Evolutionary conservation across 2,329 filamentous ascomycete species (phyloP), one percentile per base, ranked within the genome.

Genomic region (Botrytis aclada): DNA sequence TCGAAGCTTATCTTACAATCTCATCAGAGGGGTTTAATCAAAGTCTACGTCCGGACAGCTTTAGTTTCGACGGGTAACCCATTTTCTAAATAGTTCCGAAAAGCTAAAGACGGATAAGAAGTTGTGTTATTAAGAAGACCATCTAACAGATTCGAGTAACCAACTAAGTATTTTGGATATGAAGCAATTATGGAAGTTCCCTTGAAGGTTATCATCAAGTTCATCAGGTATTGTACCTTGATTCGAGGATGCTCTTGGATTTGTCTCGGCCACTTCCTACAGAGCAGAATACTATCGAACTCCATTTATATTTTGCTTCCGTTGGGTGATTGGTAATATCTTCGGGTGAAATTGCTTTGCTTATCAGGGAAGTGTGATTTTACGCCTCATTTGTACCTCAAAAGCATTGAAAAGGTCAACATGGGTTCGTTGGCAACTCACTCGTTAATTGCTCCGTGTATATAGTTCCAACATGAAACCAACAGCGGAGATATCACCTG

Each of bases 1-100:
- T 32, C 64, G 39, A 54, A 67, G 65, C 65, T 67, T 67, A 41
- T 67, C 65, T 67, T 47, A 34, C 58, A n/a, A 56, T 67, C 64
- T 54, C 64, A 54, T 41, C 32, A 67, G 47, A 67, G 51, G 45
- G 64, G 47, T 18, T 22, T 12, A 67, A 56, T 56, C 47, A 67
- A 41, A 54, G 34, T 56, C 56, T 56, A 67, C 34, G 18, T 41
- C 34, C 47, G n/a, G 16, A 54, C 47, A 54, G n/a, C 25, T 56
- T 18, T 37, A 25, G 25, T 56, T 56, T 41, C 29, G 25, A 54
- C n/a, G 45, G 47, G 20, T n/a, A 54, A 54, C 6, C 25, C 47
- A 54, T 54, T 54, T n/a, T 54, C 47, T n/a, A 14, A 18, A 54
- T 12, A 25, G 18, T 66, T 39, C 63, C 32, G 16, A 16, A 32